Evolutionary conservation across 2,329 filamentous ascomycete genomes (phyloP), one percentile per base, ranked within the genome.

Genomic region (Tympanopsis confertula): DNA sequence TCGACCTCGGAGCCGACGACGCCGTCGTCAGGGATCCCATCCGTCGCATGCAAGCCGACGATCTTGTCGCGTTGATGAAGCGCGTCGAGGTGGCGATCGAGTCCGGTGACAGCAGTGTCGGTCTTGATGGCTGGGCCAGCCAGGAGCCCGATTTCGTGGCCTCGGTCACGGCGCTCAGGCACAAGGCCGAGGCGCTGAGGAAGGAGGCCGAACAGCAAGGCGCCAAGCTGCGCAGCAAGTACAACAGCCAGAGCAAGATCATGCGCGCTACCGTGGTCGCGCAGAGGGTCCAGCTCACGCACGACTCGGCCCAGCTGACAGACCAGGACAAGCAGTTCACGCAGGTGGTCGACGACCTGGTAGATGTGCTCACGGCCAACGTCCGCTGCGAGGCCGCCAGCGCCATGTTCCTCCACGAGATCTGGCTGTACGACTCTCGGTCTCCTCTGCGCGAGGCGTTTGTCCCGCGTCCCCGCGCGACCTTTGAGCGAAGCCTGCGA

Each of bases 231-330:
- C 77, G 79, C 43, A 93, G 80, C 58, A 81, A 80, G 52, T 83
- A 91, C 55, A 80, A 80, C 47, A 69, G 81, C 10, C 78, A 81
- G 44, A 73, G 71, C 57, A 78, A 76, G 45, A 76, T 82, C 32
- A 59, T 86, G 29, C 71, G 86, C 33, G 86, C 84, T 1, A 89
- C 85, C 0, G 75, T 89, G 20, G 76, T 89, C 37, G 83, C 83
- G 13, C 83, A 89, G 51, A 83, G 84, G 52, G 83, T 91, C 14
- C 79, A 87, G 50, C 66, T 91, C 29, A 86, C 81, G 57, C 82
- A 77, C 44, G 79, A 87, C 52, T 78, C 79, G 45, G 77, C 82
- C 1, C 66, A 72, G 3, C 66, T 89, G 19, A 83, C 81, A 0
- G 69, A 78, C 33, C 68, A 81, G 45, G 85, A 89, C 57, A 75